Evolutionary conservation across 1,284 basidiomycete species (phyloP), one percentile per base, ranked within the genome.

Genomic region (Thecaphora thlaspeos): DNA sequence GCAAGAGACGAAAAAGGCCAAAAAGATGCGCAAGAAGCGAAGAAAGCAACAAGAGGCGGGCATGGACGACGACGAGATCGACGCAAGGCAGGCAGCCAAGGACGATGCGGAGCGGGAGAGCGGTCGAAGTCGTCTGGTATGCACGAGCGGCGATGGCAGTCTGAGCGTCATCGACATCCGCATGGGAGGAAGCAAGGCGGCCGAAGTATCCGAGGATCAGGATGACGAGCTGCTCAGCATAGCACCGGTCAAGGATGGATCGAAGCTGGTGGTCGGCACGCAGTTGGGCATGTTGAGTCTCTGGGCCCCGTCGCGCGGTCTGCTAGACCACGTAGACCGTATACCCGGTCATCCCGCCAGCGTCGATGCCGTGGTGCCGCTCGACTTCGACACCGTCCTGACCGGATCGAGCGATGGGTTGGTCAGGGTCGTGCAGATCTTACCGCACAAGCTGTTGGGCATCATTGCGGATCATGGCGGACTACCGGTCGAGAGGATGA

Each of bases 381-480:
- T 85, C 48, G 90, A 89, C 1, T 71, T 75, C 8, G 82, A 83
- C 65, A 80, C 83, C 26, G 84, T 96, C 50, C 84, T 94, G 2
- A 93, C 93, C 0, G 93, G 93, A 3, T 93, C 90, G 0, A 91
- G 91, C 4, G 93, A 97, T 76, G 93, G 93, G 0, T 83, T 92
- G 69, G 82, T 97, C 34, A 85, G 93, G 41, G 90, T 90, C 26
- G 88, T 96, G 2, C 87, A 94, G 75, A 82, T 96, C 34, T 83
- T 93, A 48, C 93, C 93, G 0, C 91, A 89, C 59, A 90, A 91
- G 74, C 83, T 97, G 19, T 79, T 95, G 26, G 93, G 93, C 17
- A 87, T 94, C 37, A 86, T 96, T 38, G 88, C 88, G 14, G 89
- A 92, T 68, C 91, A 95, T 70, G 89, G 88, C 10, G 74, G 71